Base-by-base conservation (phyloP, 306 rosid genomes). In the Cicer bijugum region DNA sequence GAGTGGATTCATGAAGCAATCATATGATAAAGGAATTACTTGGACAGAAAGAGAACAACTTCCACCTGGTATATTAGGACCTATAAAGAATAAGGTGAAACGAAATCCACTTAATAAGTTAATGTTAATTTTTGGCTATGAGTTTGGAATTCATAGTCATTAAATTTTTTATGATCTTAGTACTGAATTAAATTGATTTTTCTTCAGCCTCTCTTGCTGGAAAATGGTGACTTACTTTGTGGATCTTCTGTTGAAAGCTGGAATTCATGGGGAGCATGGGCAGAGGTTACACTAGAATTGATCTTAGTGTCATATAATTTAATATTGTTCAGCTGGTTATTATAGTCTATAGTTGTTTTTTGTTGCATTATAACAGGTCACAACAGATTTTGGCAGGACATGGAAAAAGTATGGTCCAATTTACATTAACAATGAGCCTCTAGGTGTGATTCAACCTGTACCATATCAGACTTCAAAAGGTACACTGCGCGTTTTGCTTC, bases 211-310 rank as follows among this genome's bases (percentile, higher is more conserved):
- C 83, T 91, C 82, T 78, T 93, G 83, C 86, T 91, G 81, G 92
- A 89, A 79, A 88, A 91, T 87, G 97, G 96, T 78, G 80, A 51
- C 76, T 70, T 93, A 79, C 78, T 93, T 42, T 91, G 96, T 77
- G 98, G 98, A 81, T 93, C 98, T 20, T 93, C 98, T 0, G 96
- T 93, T 37, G 97, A 93, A 84, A 93, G 96, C 81, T 93, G 97
- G 97, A 91, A 91, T 78, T 93, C 98, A 38, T 91, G 98, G 98
- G 98, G 98, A 12, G 82, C 98, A 69, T 93, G 98, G 98, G 81
- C 92, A 62, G 98, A 93, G 97, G 96, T 93, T 68, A 51, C 48
- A 47, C 51, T 60, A 33, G 56, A 38, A 60, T 64, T 53, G 10
- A 67, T 61, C 67, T 75, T 75, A 12, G 12, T 35, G 12, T 35